Percentiles rank a stretch among this genome's conserved stretches.
phyloP scores from a whole-genome alignment of 345 rosid species.

The Euphorbia peplus region DNA sequence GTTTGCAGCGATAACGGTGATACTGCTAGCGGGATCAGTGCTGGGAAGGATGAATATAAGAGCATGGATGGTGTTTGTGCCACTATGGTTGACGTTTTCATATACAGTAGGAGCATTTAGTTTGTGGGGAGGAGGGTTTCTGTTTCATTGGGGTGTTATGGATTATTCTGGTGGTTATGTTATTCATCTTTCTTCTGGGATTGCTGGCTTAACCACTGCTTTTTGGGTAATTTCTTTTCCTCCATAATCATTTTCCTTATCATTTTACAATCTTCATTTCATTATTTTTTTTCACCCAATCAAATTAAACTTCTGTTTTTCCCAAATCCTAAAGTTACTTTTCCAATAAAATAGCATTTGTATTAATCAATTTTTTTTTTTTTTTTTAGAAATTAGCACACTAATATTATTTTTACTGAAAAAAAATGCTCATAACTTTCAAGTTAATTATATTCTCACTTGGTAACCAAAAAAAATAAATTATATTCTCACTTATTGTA shows the following conservation, averaged over 20 bases:
- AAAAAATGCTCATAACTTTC: no score
- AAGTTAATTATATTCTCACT: no score
- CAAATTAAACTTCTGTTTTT: no score
- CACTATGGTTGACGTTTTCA: conserved; percentile 45
- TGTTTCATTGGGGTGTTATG: conserved; percentile 57
- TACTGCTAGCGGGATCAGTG: conserved; percentile 41
- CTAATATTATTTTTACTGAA: no score
- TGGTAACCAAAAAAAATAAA: no score
- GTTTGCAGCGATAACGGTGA: conserved; percentile 40
- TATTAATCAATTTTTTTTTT: no score
- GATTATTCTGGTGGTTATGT: conserved; percentile 52
- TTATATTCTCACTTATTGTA: no score
- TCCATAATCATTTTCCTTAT: neutral
- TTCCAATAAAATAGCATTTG: no score
- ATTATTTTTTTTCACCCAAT: no score
- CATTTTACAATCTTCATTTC: neutral
- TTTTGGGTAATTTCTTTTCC: conserved; percentile 32
- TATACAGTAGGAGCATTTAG: conserved; percentile 48
- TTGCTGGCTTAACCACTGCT: conserved; percentile 42
- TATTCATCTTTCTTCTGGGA: conserved; percentile 50
- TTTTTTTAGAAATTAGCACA: no score
- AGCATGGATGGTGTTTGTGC: conserved; percentile 56
- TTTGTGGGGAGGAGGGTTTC: conserved; percentile 53
- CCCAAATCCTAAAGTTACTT: no score
- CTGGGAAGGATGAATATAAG: conserved; percentile 46